Evolutionary conservation across 106 monocot genomes (phyloP), one percentile per base, ranked within the genome.

Genomic region (Platanthera zijinensis): DNA sequence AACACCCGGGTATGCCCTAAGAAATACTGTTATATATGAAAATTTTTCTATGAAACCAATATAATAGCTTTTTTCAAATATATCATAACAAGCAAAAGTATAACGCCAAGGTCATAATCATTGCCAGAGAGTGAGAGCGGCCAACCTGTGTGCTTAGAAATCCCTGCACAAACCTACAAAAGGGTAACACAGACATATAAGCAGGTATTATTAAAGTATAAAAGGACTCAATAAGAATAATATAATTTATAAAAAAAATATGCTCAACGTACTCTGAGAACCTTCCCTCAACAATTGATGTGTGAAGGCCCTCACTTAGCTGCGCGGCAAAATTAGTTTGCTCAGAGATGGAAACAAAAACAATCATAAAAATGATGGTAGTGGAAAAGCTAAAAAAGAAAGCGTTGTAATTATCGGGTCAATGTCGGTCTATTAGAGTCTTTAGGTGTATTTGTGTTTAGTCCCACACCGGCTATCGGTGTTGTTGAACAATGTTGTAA

Each of bases 251-350:
- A 56, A 61, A 17, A 39, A 50, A 45, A 50, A 51, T 7, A 70
- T 57, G n/a, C 5, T 75, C 19, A 21, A 80, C 90, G 68, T 91
- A 97, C 97, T 92, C 84, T 82, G 97, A 94, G 79, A 97, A 97
- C 54, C 84, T 66, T 15, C 89, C 89, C 75, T 94, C 87, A 77
- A 92, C 68, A 76, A 97, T 94, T 73, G 97, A 97, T 50, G 57
- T 82, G 74, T 97, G 97, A 18, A 97, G 87, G 64, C 88, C 85
- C 76, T 77, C 89, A 82, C 94, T 94, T 74, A 97, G 84, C 97
- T 97, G 91, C 84, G 86, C 61, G 17, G 3, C 57, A 45, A 82
- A 59, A 66, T 52, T 50, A 56, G 72, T 70, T 47, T 70, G 47
- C 14, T 45, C 48, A 48, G 6, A 10, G 53, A 70, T 3, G 5